A percentile compares a stretch with the other conserved stretches of the same genome.
Evolutionary conservation across 2,329 filamentous ascomycete genomes (phyloP).

Genomic region (Aspergillus fumigatiaffinis): DNA sequence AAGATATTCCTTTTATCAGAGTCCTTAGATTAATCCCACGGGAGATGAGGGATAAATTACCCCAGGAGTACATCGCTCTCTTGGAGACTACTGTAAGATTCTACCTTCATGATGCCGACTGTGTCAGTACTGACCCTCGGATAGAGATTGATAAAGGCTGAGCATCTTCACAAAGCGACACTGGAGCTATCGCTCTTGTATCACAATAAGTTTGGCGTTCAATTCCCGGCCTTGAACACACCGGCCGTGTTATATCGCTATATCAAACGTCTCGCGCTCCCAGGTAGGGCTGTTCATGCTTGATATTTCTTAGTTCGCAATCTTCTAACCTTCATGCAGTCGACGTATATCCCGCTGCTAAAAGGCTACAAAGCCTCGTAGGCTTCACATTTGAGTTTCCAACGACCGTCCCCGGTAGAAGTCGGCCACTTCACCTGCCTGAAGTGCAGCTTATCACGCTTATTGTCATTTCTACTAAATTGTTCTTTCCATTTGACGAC

Average conservation of each 20-base stretch:
- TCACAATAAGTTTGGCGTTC: slow-evolving; percentile 63
- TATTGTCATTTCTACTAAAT: slow-evolving; percentile 71
- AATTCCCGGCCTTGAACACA: slow-evolving; percentile 69
- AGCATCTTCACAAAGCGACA: slow-evolving; percentile 62
- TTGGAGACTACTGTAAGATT: slow-evolving; percentile 38
- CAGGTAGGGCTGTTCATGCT: slow-evolving; percentile 51
- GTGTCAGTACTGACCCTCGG: slow-evolving; percentile 1
- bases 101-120: not conserved
- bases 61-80: slow-evolving; percentile 36
- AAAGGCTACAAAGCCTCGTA: slow-evolving; percentile 53
- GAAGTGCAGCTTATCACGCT: slow-evolving; percentile 70
- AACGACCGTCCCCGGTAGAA: slow-evolving; percentile 36
- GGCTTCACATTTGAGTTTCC: slow-evolving; percentile 57
- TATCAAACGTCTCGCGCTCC: slow-evolving; percentile 68
- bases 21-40: slow-evolving; percentile 48
- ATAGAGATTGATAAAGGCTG: slow-evolving; percentile 41
- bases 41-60: slow-evolving; percentile 44
- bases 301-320: not conserved
- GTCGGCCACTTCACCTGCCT: slow-evolving; percentile 55
- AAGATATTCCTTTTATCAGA: slow-evolving; percentile 67
- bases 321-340: slow-evolving; percentile 18
- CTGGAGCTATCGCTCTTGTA: slow-evolving; percentile 62
- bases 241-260: slow-evolving; percentile 66
- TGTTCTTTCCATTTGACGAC: slow-evolving; percentile 71
- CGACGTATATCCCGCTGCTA: slow-evolving; percentile 49